Base-by-base conservation (phyloP, 1,284 basidiomycete genomes). In the Fomitopsis schrenkii region DNA sequence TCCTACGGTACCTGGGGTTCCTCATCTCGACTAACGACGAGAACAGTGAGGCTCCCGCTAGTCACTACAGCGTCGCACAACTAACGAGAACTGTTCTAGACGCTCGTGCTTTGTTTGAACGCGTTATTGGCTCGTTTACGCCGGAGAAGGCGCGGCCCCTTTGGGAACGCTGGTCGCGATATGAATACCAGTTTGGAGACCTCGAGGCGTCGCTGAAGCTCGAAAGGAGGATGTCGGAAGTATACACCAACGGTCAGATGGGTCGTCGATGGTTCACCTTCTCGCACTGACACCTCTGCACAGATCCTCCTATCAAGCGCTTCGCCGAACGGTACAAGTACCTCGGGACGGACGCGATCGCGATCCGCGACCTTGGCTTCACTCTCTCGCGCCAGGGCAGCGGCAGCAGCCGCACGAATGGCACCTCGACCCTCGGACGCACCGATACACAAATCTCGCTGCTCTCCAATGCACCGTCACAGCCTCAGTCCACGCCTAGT, bases 151-250 rank as follows among this genome's bases (percentile, higher is more conserved):
- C 95, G 12, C 82, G 93, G 50, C 87, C 91, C 0, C 81, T 99
- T 15, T 99, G 96, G 96, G 94, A 98, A 69, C 85, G 92, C 54
- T 99, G 97, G 97, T 89, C 94, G 3, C 83, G 90, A 62, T 97
- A 97, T 77, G 95, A 98, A 75, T 97, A 97, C 78, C 90, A 93
- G 71, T 98, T 93, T 72, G 95, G 95, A 26, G 95, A 97, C 75
- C 80, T 95, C n/a, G 87, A 93, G 53, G 91, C 93, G 2, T 88
- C 94, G 9, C 87, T 91, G 64, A 94, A 96, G 74, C 84, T 98
- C 55, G 95, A 98, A 73, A 85, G 88, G 63, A 85, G 97, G 5
- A 90, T 98, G 69, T 80, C 88, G 2, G 95, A 98, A 66, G 85
- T 88, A 2, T 98, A 95, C 75, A 90, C 95, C 0, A 85, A 85